Evolutionary conservation across 495 filamentous ascomycete species (phyloP).

Genomic region (Trichoderma parareesei): DNA sequence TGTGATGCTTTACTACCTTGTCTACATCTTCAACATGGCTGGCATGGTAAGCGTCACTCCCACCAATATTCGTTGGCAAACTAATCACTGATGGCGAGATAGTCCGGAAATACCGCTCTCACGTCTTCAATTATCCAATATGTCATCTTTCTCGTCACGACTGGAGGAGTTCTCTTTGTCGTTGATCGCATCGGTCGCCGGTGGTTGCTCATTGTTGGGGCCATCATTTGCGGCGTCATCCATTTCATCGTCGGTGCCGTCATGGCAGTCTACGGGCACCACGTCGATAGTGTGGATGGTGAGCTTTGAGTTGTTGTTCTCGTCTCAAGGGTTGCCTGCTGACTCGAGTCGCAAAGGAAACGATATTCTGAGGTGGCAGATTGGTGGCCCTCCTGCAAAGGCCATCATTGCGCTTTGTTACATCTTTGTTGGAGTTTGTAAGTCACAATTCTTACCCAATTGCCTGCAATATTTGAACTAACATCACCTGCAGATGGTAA

Average conservation of each 20-base stretch:
- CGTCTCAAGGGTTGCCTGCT: not conserved
- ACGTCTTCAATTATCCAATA: constrained; percentile 57
- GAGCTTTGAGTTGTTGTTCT: not conserved
- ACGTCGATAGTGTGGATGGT: constrained; percentile 23
- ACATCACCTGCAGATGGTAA: not conserved
- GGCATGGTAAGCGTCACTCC: constrained; percentile 25
- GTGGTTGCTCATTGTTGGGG: constrained; percentile 46
- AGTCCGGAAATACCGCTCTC: constrained; percentile 46
- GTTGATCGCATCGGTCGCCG: constrained; percentile 46
- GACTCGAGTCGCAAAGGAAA: not conserved
- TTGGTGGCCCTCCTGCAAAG: constrained; percentile 49
- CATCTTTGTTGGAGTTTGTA: constrained; percentile 49
- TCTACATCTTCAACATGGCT: constrained; percentile 52
- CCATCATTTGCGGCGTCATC: constrained; percentile 47
- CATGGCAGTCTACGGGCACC: constrained; percentile 32
- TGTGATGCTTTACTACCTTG: constrained; percentile 49
- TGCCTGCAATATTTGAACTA: not conserved
- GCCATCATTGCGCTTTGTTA: constrained; percentile 62
- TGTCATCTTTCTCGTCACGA: constrained; percentile 44
- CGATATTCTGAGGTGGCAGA: constrained; percentile 13
- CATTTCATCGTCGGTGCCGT: constrained; percentile 54
- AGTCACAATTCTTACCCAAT: constrained; percentile 35
- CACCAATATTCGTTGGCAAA: not conserved
- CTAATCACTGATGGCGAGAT: not conserved
- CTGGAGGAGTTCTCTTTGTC: constrained; percentile 30